These are phyloP conservation scores for Madurella mycetomatis DNA, from an alignment of 2,329 filamentous ascomycete species.

Conservation along the genomic window DNA sequence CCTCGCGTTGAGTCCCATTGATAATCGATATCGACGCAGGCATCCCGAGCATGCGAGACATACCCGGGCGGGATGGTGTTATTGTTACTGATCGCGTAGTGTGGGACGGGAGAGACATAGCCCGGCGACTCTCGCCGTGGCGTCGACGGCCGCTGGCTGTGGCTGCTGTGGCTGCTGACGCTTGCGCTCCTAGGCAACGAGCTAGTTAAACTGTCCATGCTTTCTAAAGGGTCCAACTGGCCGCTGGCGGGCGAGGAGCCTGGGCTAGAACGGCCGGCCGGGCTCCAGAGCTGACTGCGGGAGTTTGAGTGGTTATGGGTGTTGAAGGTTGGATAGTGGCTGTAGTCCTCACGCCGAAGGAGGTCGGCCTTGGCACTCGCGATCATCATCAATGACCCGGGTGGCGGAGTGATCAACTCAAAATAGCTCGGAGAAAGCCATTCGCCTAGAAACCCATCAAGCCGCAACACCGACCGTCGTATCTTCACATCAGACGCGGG, in stretches of 20 bases:
- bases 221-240: slow-evolving; percentile 23
- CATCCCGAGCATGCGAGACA: slow-evolving; percentile 83
- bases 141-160: slow-evolving; percentile 5
- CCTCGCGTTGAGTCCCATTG: slow-evolving; percentile 90
- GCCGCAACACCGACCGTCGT: slow-evolving; percentile 62
- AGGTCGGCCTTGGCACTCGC: slow-evolving; percentile 84
- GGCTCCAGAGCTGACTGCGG: slow-evolving; percentile 38
- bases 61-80: slow-evolving; percentile 84
- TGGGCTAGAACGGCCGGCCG: slow-evolving; percentile 19
- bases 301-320: slow-evolving; percentile 29
- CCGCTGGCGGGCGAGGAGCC: slow-evolving; percentile 2
- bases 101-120: slow-evolving; percentile 74
- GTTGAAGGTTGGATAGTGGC: slow-evolving; percentile 41
- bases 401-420: slow-evolving; percentile 84
- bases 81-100: slow-evolving; percentile 75
- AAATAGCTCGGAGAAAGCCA: slow-evolving; percentile 95
- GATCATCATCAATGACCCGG: slow-evolving; percentile 80
- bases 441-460: slow-evolving; percentile 92
- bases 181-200: slow-evolving; percentile 32
- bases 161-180: slow-evolving; percentile 23
- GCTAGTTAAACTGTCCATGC: slow-evolving; percentile 31
- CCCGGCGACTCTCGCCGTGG: slow-evolving; percentile 14
- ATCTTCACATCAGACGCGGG: slow-evolving; percentile 28
- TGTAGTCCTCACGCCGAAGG: slow-evolving; percentile 68
- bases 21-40: slow-evolving; percentile 82